Percentiles rank a stretch among this genome's conserved stretches.
Evolutionary conservation across 257 asterid genomes (phyloP).

Genomic region (Gentiana straminea): DNA sequence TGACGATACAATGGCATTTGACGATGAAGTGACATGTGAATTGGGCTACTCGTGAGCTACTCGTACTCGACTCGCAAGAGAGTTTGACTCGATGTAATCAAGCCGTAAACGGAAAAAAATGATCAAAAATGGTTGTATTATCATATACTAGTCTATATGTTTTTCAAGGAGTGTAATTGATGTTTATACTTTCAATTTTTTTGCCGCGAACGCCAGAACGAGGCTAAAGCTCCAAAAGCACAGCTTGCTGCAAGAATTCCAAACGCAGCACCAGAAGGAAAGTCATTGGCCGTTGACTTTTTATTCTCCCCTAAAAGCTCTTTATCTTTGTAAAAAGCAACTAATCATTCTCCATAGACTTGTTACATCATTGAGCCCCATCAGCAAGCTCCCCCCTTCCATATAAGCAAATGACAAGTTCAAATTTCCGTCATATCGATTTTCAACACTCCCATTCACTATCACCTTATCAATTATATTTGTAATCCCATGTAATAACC

Average conservation of each 20-base stretch:
- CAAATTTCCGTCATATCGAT: slow-evolving; percentile 77
- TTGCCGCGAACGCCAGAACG: slow-evolving; percentile 94
- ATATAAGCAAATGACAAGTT: slow-evolving; percentile 89
- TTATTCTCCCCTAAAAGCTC: slow-evolving; percentile 28
- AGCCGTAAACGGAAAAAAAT: too few relatives aligned
- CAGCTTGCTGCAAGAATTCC: slow-evolving; percentile 97
- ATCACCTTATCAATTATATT: slow-evolving; percentile 66
- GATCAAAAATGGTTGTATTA: slow-evolving; percentile 12
- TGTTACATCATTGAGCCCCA: slow-evolving; percentile 97
- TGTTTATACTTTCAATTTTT: slow-evolving; percentile 90
- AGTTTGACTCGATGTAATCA: too few relatives aligned
- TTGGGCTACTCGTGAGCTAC: too few relatives aligned
- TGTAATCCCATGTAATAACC: slow-evolving; percentile 65
- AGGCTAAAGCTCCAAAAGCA: slow-evolving; percentile 84
- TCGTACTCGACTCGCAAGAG: too few relatives aligned
- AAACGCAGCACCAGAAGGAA: slow-evolving; percentile 91
- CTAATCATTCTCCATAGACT: slow-evolving; percentile 55
- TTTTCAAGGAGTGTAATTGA: slow-evolving; percentile 62
- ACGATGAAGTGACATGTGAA: too few relatives aligned
- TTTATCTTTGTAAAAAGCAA: slow-evolving; percentile 41
- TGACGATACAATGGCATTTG: too few relatives aligned
- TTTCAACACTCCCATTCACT: slow-evolving; percentile 86
- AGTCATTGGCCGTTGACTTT: slow-evolving; percentile 36
- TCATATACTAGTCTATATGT: too few relatives aligned
- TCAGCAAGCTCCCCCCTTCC: slow-evolving; percentile 95